Percentiles rank a stretch among this genome's conserved stretches.
phyloP scores from a whole-genome alignment of 768 basidiomycete genomes.

The Leucosporidium yakuticum region DNA sequence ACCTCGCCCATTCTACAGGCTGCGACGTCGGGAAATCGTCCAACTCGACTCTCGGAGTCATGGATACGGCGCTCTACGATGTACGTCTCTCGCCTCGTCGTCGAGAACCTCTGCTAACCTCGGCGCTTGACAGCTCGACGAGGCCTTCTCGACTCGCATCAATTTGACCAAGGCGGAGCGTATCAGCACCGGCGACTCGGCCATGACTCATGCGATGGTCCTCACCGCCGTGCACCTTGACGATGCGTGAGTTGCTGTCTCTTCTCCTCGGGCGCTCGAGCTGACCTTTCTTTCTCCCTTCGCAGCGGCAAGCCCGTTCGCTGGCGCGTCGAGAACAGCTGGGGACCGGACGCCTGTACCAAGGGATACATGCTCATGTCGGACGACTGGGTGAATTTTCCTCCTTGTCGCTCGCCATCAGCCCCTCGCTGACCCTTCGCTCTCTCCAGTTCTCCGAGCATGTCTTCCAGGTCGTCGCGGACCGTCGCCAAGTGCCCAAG shows the following conservation, averaged over 20 bases:
- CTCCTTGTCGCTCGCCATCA: slow-evolving; percentile 88
- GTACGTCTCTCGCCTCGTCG: not conserved
- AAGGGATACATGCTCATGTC: slow-evolving; percentile 79
- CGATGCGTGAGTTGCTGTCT: slow-evolving; percentile 1
- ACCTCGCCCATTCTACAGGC: slow-evolving; percentile 54
- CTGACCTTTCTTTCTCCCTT: not conserved
- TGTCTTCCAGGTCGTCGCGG: not conserved
- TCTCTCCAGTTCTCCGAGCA: slow-evolving; percentile 1
- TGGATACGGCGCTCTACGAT: slow-evolving; percentile 58
- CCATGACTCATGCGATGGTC: slow-evolving; percentile 81
- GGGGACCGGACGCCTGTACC: slow-evolving; percentile 66
- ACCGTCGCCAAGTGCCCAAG: slow-evolving; percentile 1
- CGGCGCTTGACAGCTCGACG: slow-evolving; percentile 45
- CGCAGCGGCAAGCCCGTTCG: slow-evolving; percentile 62
- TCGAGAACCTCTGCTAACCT: not conserved
- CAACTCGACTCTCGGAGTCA: slow-evolving; percentile 64
- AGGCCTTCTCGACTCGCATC: slow-evolving; percentile 73
- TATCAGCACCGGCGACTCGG: slow-evolving; percentile 69
- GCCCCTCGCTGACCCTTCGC: slow-evolving; percentile 46
- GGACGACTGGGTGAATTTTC: slow-evolving; percentile 53
- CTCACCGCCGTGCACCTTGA: slow-evolving; percentile 17
- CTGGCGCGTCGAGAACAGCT: slow-evolving; percentile 97
- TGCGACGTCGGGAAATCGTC: slow-evolving; percentile 91
- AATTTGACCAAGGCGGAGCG: slow-evolving; percentile 79
- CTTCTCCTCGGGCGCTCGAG: not conserved